These are phyloP conservation scores for Trichophyton verrucosum DNA, from an alignment of 2,329 filamentous ascomycete genomes.

Conservation along the genomic window DNA sequence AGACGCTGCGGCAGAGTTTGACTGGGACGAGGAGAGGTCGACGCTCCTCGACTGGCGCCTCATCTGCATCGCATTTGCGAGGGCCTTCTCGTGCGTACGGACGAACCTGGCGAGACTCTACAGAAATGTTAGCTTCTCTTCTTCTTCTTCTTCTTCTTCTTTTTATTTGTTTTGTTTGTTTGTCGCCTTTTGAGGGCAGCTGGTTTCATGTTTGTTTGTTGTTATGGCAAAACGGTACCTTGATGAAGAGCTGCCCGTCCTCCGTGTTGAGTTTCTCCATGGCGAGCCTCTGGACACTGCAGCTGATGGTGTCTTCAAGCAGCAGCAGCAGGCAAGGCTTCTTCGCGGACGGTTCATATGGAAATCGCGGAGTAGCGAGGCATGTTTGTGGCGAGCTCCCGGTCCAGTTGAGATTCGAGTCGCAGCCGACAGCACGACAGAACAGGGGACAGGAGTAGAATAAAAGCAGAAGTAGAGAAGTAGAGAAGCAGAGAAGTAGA, in stretches of 20 bases:
- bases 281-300: constrained; percentile 6
- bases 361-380: neutral
- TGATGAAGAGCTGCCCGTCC: constrained; percentile 40
- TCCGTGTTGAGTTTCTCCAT: constrained; percentile 40
- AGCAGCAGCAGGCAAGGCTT: neutral
- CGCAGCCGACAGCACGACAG: neutral
- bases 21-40: constrained; percentile 44
- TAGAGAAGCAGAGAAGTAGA: neutral
- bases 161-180: neutral
- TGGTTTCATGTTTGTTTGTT: neutral
- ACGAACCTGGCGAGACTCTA: constrained; percentile 94
- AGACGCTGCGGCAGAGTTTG: constrained; percentile 40
- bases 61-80: constrained; percentile 88
- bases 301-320: neutral
- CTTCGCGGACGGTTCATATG: neutral
- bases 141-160: neutral
- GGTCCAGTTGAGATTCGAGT: neutral
- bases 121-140: constrained; percentile 1
- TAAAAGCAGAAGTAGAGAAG: neutral
- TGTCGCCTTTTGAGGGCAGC: no score
- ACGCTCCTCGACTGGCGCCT: constrained; percentile 61
- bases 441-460: neutral
- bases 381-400: neutral
- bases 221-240: constrained; percentile 19
- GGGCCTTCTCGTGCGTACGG: constrained; percentile 89